Evolutionary conservation across 116 monocot genomes (phyloP).

Genomic region (Phalaenopsis hybrid): DNA sequence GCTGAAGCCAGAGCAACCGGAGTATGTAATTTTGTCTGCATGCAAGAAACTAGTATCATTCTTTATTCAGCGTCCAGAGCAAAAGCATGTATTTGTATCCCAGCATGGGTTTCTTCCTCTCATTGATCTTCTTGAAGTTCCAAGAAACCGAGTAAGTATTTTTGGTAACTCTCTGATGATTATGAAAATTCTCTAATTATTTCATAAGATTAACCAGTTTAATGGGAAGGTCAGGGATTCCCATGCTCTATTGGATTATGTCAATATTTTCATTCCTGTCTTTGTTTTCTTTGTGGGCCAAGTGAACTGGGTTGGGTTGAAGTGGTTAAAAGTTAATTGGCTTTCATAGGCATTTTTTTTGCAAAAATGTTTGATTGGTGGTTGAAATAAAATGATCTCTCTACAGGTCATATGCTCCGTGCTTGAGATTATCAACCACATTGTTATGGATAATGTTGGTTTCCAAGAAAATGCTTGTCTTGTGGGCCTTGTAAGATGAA

Average conservation of each 20-base stretch:
- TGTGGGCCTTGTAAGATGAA: conserved; percentile 83
- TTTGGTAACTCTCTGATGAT: not conserved
- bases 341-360: too few species aligned
- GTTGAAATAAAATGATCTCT: not conserved
- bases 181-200: not conserved
- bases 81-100: conserved; percentile 69
- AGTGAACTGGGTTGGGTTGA: not conserved
- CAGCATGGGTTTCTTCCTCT: conserved; percentile 85
- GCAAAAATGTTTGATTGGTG: not conserved
- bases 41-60: conserved; percentile 84
- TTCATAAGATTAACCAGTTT: not conserved
- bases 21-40: conserved; percentile 77
- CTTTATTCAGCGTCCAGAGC: conserved; percentile 79
- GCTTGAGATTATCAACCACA: conserved; percentile 86
- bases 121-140: conserved; percentile 87
- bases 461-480: conserved; percentile 98
- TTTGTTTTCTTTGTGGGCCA: not conserved
- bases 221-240: not conserved
- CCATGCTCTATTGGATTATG: not conserved
- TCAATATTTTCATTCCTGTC: not conserved
- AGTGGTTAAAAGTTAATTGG: not conserved
- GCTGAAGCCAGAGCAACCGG: conserved; percentile 79
- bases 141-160: conserved; percentile 62
- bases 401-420: conserved; percentile 74
- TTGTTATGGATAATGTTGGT: conserved; percentile 65